phyloP scores from a whole-genome alignment of 371 early-diverging fungal genomes.

The Rhizopus microsporus region DNA sequence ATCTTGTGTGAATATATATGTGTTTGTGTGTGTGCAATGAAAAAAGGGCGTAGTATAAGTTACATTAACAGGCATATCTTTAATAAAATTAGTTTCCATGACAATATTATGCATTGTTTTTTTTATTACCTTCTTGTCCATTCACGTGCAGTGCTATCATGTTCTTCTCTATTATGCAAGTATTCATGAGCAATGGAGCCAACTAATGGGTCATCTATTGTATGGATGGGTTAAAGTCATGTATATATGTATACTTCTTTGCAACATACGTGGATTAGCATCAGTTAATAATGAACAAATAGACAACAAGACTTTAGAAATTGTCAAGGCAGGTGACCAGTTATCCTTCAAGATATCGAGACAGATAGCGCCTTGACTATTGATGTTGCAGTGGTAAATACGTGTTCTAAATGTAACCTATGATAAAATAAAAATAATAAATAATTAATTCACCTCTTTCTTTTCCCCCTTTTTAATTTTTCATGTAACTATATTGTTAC shows the following conservation, averaged over 20 bases:
- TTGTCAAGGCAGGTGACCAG: constrained; percentile 99
- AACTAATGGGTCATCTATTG: constrained; percentile 88
- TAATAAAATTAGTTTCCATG: constrained; percentile 1
- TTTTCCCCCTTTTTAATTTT: constrained; percentile 9
- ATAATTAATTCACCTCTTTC: constrained; percentile 2
- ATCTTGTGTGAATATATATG: too few relatives aligned
- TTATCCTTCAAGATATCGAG: constrained; percentile 97
- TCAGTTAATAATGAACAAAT: constrained; percentile 98
- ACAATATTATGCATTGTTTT: neutral
- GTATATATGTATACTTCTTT: neutral
- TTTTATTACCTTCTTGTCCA: constrained; percentile 80
- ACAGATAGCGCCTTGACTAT: constrained; percentile 98
- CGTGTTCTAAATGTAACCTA: constrained; percentile 93
- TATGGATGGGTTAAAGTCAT: neutral
- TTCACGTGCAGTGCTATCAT: constrained; percentile 90
- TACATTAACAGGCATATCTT: constrained; percentile 19
- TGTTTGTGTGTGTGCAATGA: neutral
- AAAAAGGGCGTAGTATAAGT: neutral
- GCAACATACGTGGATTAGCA: constrained; percentile 85
- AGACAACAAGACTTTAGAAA: constrained; percentile 96
- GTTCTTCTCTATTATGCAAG: constrained; percentile 81
- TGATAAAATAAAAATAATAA: constrained; percentile 4
- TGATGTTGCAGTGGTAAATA: constrained; percentile 99
- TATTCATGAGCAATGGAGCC: constrained; percentile 93
- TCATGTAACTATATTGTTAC: constrained; percentile 27